phyloP scores from a whole-genome alignment of 2,329 filamentous ascomycete species.

The Pestalotiopsis sp. region DNA sequence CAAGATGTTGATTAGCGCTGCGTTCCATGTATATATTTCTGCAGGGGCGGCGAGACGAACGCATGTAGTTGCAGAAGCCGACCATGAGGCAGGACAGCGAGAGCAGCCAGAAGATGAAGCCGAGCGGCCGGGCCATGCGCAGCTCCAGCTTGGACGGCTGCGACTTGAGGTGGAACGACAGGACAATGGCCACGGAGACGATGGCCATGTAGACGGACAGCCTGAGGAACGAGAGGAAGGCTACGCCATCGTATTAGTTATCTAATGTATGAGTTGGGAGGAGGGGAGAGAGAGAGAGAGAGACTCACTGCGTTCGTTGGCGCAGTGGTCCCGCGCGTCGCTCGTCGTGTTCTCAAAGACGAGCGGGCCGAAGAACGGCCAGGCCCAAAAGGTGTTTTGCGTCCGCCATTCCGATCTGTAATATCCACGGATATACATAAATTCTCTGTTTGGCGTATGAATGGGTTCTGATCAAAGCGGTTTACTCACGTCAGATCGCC shows the following conservation, averaged over 20 bases:
- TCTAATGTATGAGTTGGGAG: no score
- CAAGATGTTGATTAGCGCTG: background rate
- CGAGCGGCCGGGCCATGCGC: slow-evolving; percentile 79
- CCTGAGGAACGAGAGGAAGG: slow-evolving; percentile 88
- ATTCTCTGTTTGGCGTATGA: background rate
- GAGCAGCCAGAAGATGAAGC: slow-evolving; percentile 85
- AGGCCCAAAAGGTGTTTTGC: slow-evolving; percentile 54
- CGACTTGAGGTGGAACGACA: slow-evolving; percentile 88
- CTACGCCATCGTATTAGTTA: slow-evolving; percentile 30
- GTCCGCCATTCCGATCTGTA: slow-evolving; percentile 25
- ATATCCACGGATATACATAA: background rate
- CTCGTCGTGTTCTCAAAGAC: slow-evolving; percentile 76
- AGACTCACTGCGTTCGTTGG: slow-evolving; percentile 70
- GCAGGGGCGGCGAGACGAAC: slow-evolving; percentile 40
- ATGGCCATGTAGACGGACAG: slow-evolving; percentile 89
- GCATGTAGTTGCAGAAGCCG: slow-evolving; percentile 86
- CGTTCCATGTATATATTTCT: background rate
- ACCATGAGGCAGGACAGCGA: slow-evolving; percentile 75
- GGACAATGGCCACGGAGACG: slow-evolving; percentile 84
- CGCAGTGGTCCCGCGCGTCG: slow-evolving; percentile 77
- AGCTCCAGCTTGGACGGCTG: slow-evolving; percentile 72
- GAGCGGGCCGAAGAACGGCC: slow-evolving; percentile 67
- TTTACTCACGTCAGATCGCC: slow-evolving; percentile 37
- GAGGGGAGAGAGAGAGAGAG: no score
- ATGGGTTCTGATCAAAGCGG: background rate